A percentile compares a stretch with the other conserved stretches of the same genome.
Evolutionary conservation across 2,329 filamentous ascomycete species (phyloP).

Genomic region (Phyllosticta citriasiana): DNA sequence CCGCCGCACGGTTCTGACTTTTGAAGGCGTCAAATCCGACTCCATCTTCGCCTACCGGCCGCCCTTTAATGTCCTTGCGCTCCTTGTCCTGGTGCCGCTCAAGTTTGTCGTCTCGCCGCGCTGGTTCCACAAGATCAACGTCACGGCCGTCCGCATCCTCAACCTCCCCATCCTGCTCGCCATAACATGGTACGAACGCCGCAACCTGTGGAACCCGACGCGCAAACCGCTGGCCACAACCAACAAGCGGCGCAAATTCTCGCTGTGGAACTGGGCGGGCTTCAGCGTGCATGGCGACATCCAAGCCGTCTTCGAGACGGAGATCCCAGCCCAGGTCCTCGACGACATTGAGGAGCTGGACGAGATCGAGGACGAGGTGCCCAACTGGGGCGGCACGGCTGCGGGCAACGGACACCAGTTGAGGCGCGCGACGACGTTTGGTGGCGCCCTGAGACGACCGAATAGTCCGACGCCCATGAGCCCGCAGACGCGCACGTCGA

Average conservation of each 20-base stretch:
- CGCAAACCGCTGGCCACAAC: constrained; percentile 21
- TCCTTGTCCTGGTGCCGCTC: constrained; percentile 63
- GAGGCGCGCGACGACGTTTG: neutral
- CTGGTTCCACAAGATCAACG: constrained; percentile 87
- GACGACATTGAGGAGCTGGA: constrained; percentile 40
- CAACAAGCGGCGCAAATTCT: constrained; percentile 31
- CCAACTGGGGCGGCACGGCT: constrained; percentile 27
- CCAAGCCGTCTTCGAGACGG: constrained; percentile 61
- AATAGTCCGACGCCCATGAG: neutral
- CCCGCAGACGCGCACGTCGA: neutral
- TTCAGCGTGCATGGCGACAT: constrained; percentile 64
- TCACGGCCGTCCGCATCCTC: constrained; percentile 61
- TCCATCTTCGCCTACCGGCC: constrained; percentile 75
- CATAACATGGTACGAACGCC: constrained; percentile 62
- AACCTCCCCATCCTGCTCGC: constrained; percentile 66
- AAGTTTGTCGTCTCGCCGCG: constrained; percentile 69
- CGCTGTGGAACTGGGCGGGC: constrained; percentile 57
- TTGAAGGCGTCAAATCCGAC: constrained; percentile 78
- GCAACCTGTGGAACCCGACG: constrained; percentile 51
- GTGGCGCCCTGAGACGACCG: neutral
- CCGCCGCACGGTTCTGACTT: constrained; percentile 67
- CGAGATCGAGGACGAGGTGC: constrained; percentile 34
- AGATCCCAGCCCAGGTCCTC: constrained; percentile 49
- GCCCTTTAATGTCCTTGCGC: constrained; percentile 72
- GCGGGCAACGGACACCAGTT: constrained; percentile 14